These are phyloP conservation scores for Trichoderma semiorbis DNA, from an alignment of 2,329 filamentous ascomycete species.

Conservation along the genomic window DNA sequence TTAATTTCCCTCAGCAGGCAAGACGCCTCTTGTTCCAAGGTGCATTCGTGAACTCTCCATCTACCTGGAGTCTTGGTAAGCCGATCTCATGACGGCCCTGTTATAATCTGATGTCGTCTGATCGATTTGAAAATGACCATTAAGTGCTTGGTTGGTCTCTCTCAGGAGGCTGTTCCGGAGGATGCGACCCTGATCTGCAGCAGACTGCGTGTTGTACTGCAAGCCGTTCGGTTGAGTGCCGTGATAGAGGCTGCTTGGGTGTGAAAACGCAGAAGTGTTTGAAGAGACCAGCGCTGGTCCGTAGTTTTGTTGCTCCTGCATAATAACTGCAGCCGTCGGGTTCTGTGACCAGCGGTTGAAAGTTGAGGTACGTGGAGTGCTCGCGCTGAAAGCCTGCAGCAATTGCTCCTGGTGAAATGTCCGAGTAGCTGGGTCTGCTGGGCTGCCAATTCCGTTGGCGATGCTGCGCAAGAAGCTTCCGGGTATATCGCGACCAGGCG, in stretches of 20 bases:
- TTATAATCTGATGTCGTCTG: constrained; percentile 35
- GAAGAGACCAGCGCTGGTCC: constrained; percentile 27
- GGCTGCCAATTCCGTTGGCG: constrained; percentile 9
- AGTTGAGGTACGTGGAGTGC: constrained; percentile 29
- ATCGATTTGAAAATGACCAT: constrained; percentile 32
- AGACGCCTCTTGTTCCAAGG: not conserved
- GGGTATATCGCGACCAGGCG: constrained; percentile 24
- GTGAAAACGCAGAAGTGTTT: constrained; percentile 40
- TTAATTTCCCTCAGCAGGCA: not conserved
- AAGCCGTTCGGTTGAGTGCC: constrained; percentile 40
- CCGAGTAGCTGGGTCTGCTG: constrained; percentile 22
- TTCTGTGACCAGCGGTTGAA: constrained; percentile 33
- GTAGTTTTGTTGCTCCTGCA: constrained; percentile 22
- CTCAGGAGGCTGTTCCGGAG: constrained; percentile 20
- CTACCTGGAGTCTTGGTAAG: constrained; percentile 30
- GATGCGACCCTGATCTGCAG: constrained; percentile 19
- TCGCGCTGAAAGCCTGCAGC: constrained; percentile 34
- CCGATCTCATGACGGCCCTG: constrained; percentile 34
- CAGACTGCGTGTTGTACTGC: constrained; percentile 20
- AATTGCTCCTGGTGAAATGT: constrained; percentile 34
- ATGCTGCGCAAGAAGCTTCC: constrained; percentile 10
- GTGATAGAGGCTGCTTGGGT: constrained; percentile 49
- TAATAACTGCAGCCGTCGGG: constrained; percentile 20
- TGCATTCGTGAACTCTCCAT: not conserved
- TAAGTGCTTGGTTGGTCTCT: constrained; percentile 17